Conservation (phyloP, 345 rosid species). For the Trapa incisa region DNA sequence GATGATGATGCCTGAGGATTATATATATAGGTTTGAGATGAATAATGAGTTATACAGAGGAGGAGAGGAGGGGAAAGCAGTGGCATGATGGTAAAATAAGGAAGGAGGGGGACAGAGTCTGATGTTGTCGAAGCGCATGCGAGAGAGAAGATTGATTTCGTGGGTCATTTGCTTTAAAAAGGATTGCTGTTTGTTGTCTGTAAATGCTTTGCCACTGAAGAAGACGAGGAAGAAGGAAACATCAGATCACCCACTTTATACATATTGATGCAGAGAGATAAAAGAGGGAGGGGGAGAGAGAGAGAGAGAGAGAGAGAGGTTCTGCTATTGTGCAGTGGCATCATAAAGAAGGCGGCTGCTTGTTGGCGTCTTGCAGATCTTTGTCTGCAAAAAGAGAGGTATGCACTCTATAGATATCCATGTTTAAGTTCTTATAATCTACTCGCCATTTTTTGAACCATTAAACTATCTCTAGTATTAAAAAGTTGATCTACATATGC, state of each 20-base stretch:
- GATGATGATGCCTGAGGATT: background rate
- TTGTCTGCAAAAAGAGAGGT: background rate
- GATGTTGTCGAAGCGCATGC: background rate
- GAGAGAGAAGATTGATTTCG: background rate
- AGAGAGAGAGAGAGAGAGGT: no score
- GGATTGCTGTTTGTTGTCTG: background rate
- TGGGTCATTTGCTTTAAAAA: background rate
- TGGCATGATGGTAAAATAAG: background rate
- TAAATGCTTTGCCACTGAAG: background rate
- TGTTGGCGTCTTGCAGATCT: background rate
- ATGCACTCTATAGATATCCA: no score
- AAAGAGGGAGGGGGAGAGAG: no score
- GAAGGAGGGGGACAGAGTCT: background rate
- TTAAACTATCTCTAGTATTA: no score
- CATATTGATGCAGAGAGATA: background rate
- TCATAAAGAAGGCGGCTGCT: background rate
- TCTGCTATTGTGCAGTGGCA: background rate
- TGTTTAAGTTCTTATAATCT: no score
- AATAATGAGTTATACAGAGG: no score
- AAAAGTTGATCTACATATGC: no score
- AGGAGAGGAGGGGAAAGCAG: no score
- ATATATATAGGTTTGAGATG: no score
- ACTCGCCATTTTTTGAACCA: no score
- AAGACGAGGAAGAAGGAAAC: background rate
- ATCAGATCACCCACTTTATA: background rate